These are phyloP conservation scores for Rhizophagus clarus DNA, from an alignment of 192 early-diverging fungal species.

Conservation along the genomic window DNA sequence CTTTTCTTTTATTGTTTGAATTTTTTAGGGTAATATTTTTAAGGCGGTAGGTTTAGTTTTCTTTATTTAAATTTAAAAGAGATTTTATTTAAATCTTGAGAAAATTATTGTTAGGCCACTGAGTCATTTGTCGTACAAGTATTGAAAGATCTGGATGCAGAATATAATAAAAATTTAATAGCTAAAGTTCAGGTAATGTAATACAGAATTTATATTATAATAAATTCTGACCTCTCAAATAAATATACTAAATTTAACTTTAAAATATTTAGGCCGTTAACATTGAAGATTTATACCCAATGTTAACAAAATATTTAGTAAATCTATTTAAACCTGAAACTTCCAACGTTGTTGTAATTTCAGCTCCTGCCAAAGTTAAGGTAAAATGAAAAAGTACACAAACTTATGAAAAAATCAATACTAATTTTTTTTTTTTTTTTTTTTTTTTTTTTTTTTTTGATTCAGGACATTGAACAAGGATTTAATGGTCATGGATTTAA, in stretches of 20 bases:
- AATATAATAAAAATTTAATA: constrained; percentile 54
- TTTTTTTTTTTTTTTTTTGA: not conserved
- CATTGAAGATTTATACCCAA: constrained; percentile 49
- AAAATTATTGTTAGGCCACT: constrained; percentile 39
- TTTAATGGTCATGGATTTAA: constrained; percentile 52
- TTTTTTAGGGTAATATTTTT: not conserved
- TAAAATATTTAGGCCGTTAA: constrained; percentile 37
- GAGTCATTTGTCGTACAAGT: constrained; percentile 55
- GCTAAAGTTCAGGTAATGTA: constrained; percentile 48
- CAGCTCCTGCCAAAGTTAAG: constrained; percentile 51
- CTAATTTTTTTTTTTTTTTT: not conserved
- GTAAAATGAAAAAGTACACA: not conserved
- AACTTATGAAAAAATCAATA: not conserved
- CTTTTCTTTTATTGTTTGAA: not conserved
- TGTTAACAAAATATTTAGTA: constrained; percentile 53
- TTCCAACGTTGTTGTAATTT: constrained; percentile 54
- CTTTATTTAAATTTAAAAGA: not conserved
- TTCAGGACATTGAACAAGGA: constrained; percentile 49
- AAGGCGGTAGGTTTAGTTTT: not conserved
- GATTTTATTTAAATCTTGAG: no score
- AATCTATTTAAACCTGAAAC: constrained; percentile 51
- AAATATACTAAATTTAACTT: not conserved
- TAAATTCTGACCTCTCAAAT: no score
- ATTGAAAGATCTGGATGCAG: constrained; percentile 49
- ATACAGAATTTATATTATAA: no score